Base-by-base conservation (phyloP, 768 basidiomycete genomes). In the Suillus lakei region DNA sequence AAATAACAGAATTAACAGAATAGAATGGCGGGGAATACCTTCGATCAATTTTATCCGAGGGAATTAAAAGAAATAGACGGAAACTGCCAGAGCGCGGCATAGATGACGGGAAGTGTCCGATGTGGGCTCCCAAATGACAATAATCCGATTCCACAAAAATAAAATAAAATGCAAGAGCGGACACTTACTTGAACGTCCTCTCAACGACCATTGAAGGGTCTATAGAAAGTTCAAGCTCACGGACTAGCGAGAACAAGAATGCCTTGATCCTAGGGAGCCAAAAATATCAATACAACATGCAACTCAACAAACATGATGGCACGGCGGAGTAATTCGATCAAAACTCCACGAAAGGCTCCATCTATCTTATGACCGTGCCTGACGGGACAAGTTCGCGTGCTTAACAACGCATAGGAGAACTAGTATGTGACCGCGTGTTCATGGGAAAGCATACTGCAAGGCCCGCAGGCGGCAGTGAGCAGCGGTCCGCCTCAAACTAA, bases 131-230 rank as follows among this genome's bases (percentile, higher is more conserved):
- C 12, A 34, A 54, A 34, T 32, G 32, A n/a, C 32, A n/a, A 54
- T 34, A 34, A 34, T 34, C 21, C 13, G 32, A n/a, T 34, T 18
- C 32, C 10, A 54, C 21, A 32, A 21, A 21, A 3, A 53, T 18
- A 53, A 30, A 53, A 53, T 30, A 53, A 53, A 18, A 30, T 30
- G 18, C 28, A 30, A 54, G 30, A 54, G 30, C 53, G 66, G 36
- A 41, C 66, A 46, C 86, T 80, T 72, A 89, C 87, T 88, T 88
- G 73, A 86, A 80, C 56, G 81, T 84, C 79, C 88, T 88, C 80
- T 89, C 86, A 68, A 88, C 84, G 69, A 86, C 81, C 69, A 86
- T 74, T 61, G 78, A 74, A 30, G 83, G 79, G 70, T 86, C 84
- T 26, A 83, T 78, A 55, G 80, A 74, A 77, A 87, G 86, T 70